Base-by-base conservation (phyloP, 352 stramenopile species). In the Aphanomyces cochlioides region DNA sequence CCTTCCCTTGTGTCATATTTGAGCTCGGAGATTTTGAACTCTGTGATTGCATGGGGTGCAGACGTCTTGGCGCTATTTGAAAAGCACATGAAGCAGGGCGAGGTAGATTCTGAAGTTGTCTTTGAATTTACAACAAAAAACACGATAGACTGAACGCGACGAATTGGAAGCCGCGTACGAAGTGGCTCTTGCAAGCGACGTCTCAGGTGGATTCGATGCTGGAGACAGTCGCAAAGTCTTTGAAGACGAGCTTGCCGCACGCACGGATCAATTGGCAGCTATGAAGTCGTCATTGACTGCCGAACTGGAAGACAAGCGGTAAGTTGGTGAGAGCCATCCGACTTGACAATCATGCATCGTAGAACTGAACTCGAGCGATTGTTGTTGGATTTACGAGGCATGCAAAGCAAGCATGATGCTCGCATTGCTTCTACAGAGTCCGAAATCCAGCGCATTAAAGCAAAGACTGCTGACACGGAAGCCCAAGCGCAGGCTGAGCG, bases 371-470 rank as follows among this genome's bases (percentile, higher is more conserved):
- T 67, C 40, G 40, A 67, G 40, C 19, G 45, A 15, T 43, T 67
- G 4, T 28, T 56, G 10, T 43, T 67, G 7, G 40, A 85, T 56
- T 69, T 88, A 0, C 77, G 85, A 28, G 72, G 77, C 4, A 66
- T 87, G 21, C 74, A 53, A 37, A 79, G 39, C 19, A 89, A 88
- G 73, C 81, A 90, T 47, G 75, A 86, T 1, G 68, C 79, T 10
- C 80, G 79, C 17, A 53, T 90, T n/a, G 73, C 72, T 34, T 86
- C 79, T 21, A 74, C 75, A n/a, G 78, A 85, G 60, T 82, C 64
- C 34, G 80, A 90, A 41, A 74, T 90, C 0, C 73, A 73, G 56
- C 88, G 80, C 77, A 76, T 77, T 61, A 82, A 82, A 43, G 82
- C 61, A 66, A 79, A 79, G 34, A 80, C 75, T 3, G 76, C 76